Evolutionary conservation across 1,284 basidiomycete genomes (phyloP).

Genomic region (Paramarasmius palmivorus): DNA sequence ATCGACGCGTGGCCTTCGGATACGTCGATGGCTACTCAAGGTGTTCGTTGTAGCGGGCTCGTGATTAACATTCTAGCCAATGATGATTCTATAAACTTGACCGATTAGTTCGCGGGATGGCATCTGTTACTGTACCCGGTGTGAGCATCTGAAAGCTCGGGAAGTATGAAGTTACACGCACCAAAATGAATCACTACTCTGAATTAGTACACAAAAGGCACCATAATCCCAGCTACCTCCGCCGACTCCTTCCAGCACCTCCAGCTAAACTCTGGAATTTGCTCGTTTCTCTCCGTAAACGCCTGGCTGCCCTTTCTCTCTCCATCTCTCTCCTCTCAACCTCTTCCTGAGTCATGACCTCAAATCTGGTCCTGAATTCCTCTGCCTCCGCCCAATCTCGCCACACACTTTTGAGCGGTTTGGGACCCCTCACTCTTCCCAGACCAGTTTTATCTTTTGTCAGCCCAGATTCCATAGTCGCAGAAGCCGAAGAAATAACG

Average conservation of each 20-base stretch:
- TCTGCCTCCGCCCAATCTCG: constrained; percentile 92
- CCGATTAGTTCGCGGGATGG: too few relatives aligned
- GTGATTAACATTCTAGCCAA: too few relatives aligned
- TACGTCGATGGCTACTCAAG: too few relatives aligned
- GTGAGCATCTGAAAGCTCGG: too few relatives aligned
- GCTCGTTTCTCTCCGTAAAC: constrained; percentile 20
- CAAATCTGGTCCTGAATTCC: constrained; percentile 89
- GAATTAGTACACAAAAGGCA: too few relatives aligned
- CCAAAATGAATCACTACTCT: too few relatives aligned
- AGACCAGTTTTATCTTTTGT: constrained; percentile 80
- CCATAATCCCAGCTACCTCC: neutral
- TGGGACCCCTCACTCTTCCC: constrained; percentile 74
- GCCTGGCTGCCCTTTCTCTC: constrained; percentile 75
- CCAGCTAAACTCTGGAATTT: constrained; percentile 12
- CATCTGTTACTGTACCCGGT: too few relatives aligned
- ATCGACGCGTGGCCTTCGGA: too few relatives aligned
- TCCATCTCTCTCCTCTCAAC: constrained; percentile 86
- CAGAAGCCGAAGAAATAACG: constrained; percentile 47
- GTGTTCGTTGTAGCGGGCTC: too few relatives aligned
- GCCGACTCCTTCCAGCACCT: neutral
- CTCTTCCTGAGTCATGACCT: constrained; percentile 87
- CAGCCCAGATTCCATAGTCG: constrained; percentile 33
- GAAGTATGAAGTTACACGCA: too few relatives aligned
- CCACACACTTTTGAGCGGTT: constrained; percentile 88
- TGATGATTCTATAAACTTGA: too few relatives aligned